These are phyloP conservation scores for Pachyrhizus erosus DNA, from an alignment of 306 rosid species.

Conservation along the genomic window DNA sequence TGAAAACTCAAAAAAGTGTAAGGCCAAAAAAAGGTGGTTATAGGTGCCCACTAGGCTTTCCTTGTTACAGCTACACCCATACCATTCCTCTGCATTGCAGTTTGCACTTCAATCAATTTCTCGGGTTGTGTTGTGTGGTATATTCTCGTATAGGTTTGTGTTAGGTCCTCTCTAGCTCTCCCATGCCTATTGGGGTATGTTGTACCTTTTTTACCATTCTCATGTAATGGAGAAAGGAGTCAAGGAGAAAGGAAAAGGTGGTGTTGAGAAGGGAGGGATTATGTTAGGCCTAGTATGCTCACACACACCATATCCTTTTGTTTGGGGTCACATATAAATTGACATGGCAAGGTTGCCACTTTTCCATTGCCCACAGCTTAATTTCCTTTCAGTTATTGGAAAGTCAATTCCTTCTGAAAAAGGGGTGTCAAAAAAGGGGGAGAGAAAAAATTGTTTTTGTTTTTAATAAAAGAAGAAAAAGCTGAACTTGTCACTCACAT, in stretches of 20 bases:
- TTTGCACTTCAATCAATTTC: background rate
- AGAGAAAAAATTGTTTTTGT: background rate
- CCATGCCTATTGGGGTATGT: conserved; percentile 36
- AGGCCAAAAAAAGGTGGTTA: conserved; percentile 43
- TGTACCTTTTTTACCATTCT: background rate
- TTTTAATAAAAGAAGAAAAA: background rate
- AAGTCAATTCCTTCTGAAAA: conserved; percentile 38
- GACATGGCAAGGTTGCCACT: conserved; percentile 37
- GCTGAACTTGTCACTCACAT: conserved; percentile 13
- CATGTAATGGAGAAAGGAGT: background rate
- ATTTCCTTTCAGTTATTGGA: conserved; percentile 37
- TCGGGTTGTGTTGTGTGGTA: conserved; percentile 18
- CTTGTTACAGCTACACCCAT: conserved; percentile 44
- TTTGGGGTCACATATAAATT: conserved; percentile 30
- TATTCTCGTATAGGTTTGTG: too few relatives aligned
- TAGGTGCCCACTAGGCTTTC: conserved; percentile 50
- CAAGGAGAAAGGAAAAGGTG: background rate
- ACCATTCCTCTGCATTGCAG: too few relatives aligned
- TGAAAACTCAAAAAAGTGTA: conserved; percentile 36
- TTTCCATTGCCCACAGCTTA: conserved; percentile 37
- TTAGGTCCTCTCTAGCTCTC: too few relatives aligned
- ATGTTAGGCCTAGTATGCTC: background rate
- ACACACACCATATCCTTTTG: background rate
- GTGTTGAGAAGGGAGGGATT: background rate
- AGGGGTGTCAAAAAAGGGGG: background rate